Evolutionary conservation across 139 green algal genomes (phyloP), one percentile per base, ranked within the genome.

Genomic region (Chlamydomonas asymmetrica): DNA sequence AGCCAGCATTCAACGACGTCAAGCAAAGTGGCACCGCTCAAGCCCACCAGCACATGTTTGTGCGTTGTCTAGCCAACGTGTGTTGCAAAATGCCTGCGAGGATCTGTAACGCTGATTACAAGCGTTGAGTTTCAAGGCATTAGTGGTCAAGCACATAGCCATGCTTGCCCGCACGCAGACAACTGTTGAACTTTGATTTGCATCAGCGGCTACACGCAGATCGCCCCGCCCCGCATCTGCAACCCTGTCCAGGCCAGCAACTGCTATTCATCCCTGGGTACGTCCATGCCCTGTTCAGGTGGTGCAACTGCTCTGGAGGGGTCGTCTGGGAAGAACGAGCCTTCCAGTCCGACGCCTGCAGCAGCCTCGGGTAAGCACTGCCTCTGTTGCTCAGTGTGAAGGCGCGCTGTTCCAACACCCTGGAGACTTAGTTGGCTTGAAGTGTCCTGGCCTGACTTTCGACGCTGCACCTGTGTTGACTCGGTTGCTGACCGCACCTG

Each of bases 251-350:
- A 8, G 25, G 7, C 3, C 2, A n/a, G 6, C 52, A 16, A 2
- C 37, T 38, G 8, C 3, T 5, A 6, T 29, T 63, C n/a, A n/a
- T 63, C 6, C 56, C 10, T 39, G 56, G 22, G 10, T 10, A 16
- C 56, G 20, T 31, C 29, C 29, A 5, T 35, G 2, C 59, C 4
- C 9, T 3, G 22, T 60, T 66, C 80, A 97, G 92, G 93, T 54
- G 93, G 93, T 10, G 95, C 95, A 22, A 98, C 95, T 10, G 94
- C 94, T 5, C 80, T 98, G 37, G 95, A 98, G 73, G 91, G 92
- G 4, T 86, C 74, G 7, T 81, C 74, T 13, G 50, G 39, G 37
- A 90, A 90, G 76, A 79, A 52, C 34, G 75, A 64, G 27, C 80
- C 79, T 39, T 57, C 60, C 4, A 57, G 67, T 27, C 67, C 78